Percentiles rank a stretch among this genome's conserved stretches.
phyloP scores from a whole-genome alignment of 73 alveolate species.

The Tetrahymena elliotti region DNA sequence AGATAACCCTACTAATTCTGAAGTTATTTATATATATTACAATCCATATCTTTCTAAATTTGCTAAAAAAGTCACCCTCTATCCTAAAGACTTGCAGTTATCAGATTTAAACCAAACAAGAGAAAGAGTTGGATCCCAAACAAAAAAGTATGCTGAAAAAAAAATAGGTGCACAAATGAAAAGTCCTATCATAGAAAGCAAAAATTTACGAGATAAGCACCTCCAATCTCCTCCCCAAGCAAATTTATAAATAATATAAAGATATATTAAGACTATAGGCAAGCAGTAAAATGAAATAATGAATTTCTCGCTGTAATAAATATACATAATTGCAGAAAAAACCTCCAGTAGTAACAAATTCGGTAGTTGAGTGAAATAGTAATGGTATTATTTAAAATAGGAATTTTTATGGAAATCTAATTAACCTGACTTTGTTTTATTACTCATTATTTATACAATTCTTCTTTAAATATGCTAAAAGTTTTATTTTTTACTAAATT shows the following conservation, averaged over 20 bases:
- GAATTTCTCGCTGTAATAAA: not conserved
- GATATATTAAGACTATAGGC: not conserved
- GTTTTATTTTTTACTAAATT: no score
- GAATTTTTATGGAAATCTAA: not conserved
- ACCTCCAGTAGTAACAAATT: not conserved
- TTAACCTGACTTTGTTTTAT: not conserved
- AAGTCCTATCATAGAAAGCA: not conserved
- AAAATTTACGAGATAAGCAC: not conserved
- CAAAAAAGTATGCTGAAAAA: not conserved
- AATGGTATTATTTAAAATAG: not conserved
- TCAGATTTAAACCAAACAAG: not conserved
- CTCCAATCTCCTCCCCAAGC: not conserved
- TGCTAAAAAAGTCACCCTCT: not conserved
- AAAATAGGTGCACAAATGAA: not conserved
- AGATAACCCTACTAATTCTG: not conserved
- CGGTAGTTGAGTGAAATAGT: not conserved
- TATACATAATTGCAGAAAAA: not conserved
- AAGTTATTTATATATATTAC: not conserved
- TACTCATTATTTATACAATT: not conserved
- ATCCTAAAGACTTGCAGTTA: not conserved
- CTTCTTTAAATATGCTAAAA: not conserved
- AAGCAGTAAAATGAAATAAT: not conserved
- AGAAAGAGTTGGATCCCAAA: not conserved
- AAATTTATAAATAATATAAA: not conserved
- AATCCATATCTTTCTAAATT: not conserved